Base-by-base conservation (phyloP, 805 yeast genomes). In the Hanseniaspora occidentalis region DNA sequence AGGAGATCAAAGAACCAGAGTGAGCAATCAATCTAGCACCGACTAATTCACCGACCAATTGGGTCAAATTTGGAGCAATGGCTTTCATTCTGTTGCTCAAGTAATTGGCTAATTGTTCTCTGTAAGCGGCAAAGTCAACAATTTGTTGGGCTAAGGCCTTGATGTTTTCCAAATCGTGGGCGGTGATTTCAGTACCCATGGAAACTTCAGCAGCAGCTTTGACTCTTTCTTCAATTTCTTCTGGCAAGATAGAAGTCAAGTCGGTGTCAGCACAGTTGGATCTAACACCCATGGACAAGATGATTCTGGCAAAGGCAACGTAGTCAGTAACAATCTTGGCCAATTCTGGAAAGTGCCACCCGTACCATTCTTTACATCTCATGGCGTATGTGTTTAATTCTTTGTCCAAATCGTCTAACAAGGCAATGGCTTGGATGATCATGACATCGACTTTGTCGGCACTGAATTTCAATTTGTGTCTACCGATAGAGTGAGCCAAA, bases 281-380 rank as follows among this genome's bases (percentile, higher is more conserved):
- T 70, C 98, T 78, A 53, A 84, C 67, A 52, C 97, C 97, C 96
- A 92, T 86, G 53, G 79, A 71, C 65, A 86, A 74, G 58, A 92
- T 84, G 52, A 86, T 83, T 70, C 94, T 81, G 46, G 97, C 97
- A 64, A 78, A 89, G 36, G 96, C 96, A 53, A 84, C 89, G 50
- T 95, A 88, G 67, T 89, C 98, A 51, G 81, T 78, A 53, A 92
- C 83, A 62, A 89, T 85, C 74, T 92, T 92, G 56, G 96, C 96
- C 77, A 92, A 77, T 66, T 92, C 98, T 31, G 98, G 98, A 79
- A 92, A 92, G 66, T 92, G 98, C 98, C 98, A 92, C 50, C 98
- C 98, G 68, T 92, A 92, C 98, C 98, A 92, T 69, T 92, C 98
- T 70, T 89, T 92, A 67, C 89, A 77, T 70, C 98, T 79, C 98